phyloP scores from a whole-genome alignment of 2,329 filamentous ascomycete genomes.

The Nemania bipapillata region DNA sequence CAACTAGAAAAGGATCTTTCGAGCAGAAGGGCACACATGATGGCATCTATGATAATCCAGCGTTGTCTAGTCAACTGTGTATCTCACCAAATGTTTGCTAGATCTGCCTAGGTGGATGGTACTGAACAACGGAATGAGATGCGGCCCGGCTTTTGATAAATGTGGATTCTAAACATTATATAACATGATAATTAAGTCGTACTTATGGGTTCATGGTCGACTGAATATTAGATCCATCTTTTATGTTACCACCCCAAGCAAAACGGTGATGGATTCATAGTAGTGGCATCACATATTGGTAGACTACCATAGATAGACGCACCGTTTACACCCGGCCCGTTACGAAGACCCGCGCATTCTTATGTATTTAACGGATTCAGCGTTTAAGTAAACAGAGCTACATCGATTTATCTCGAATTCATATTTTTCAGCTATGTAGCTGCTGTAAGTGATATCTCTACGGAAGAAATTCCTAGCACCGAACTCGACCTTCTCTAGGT shows the following conservation, averaged over 20 bases:
- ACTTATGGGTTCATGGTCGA: background rate
- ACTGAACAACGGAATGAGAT: background rate
- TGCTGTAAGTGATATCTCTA: background rate
- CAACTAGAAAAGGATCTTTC: conserved; percentile 12
- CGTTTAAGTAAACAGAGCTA: background rate
- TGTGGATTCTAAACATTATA: background rate
- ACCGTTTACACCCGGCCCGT: background rate
- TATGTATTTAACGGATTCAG: background rate
- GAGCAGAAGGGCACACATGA: conserved; percentile 2
- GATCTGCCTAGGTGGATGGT: background rate
- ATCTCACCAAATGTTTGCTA: conserved; percentile 1
- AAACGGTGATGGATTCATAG: background rate
- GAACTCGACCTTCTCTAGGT: no score
- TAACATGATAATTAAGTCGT: background rate
- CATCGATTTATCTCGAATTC: background rate
- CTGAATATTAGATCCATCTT: background rate
- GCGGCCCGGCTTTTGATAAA: background rate
- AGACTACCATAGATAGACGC: conserved; percentile 7
- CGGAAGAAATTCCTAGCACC: background rate
- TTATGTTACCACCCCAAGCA: conserved; percentile 19
- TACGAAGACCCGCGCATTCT: background rate
- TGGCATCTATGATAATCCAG: background rate
- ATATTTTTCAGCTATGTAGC: background rate
- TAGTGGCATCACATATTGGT: conserved; percentile 7
- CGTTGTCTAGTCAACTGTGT: background rate